phyloP scores from a whole-genome alignment of 1,284 basidiomycete species.

The Sphagnurus paluster region DNA sequence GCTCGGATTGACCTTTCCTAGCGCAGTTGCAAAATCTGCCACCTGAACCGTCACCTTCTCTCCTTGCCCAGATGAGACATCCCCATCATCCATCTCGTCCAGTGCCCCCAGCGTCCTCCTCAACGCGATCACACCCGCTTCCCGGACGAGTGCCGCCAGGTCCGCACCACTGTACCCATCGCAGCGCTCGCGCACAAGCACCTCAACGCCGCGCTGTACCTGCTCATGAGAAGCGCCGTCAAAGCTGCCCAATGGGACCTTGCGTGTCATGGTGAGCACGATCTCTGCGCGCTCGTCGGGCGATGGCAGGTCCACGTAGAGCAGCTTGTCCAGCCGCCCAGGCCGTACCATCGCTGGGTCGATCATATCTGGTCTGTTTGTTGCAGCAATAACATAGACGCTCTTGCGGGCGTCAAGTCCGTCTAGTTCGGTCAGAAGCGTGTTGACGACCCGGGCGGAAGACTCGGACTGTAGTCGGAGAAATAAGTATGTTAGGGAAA shows the following conservation, averaged over 20 bases:
- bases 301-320: constrained; percentile 92
- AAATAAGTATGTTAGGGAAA: constrained; percentile 2
- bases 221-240: constrained; percentile 21
- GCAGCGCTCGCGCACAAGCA: constrained; percentile 59
- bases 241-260: constrained; percentile 64
- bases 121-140: constrained; percentile 88
- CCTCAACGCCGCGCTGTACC: constrained; percentile 40
- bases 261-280: constrained; percentile 70
- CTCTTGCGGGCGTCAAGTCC: constrained; percentile 88
- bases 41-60: constrained; percentile 48
- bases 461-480: constrained; percentile 78
- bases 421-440: constrained; percentile 93
- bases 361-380: constrained; percentile 98
- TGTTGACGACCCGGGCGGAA: constrained; percentile 96
- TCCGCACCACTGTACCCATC: constrained; percentile 93
- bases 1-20: constrained; percentile 86
- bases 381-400: constrained; percentile 96
- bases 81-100: constrained; percentile 53
- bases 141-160: constrained; percentile 82
- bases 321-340: constrained; percentile 92
- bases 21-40: constrained; percentile 74
- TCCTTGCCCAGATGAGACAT: constrained; percentile 5
- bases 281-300: constrained; percentile 85
- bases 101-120: constrained; percentile 68
- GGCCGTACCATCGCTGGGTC: constrained; percentile 99